A percentile compares a stretch with the other conserved stretches of the same genome.
Conservation (phyloP, 441 rosid genomes). For the Iberis amara region DNA sequence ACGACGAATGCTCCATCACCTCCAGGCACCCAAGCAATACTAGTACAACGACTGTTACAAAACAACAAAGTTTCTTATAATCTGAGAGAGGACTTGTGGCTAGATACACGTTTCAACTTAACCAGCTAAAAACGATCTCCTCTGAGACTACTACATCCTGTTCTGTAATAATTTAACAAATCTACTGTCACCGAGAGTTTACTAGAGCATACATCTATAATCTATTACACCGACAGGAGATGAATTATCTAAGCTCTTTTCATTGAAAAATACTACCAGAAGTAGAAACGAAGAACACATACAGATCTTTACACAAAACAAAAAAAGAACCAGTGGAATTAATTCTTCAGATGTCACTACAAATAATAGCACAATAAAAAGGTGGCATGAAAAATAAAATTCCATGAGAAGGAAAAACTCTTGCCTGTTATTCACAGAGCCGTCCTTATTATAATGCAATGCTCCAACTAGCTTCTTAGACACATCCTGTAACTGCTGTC, state of each 20-base stretch:
- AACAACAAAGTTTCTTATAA: constrained; percentile 18
- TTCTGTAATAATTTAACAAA: not conserved
- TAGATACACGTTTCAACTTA: not conserved
- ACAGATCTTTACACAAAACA: not conserved
- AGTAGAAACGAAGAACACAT: not conserved
- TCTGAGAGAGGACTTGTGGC: not conserved
- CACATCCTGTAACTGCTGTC: constrained; percentile 92
- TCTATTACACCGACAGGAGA: constrained; percentile 1
- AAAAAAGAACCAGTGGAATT: not conserved
- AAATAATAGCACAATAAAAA: not conserved
- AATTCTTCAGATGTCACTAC: not conserved
- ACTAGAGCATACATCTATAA: constrained; percentile 7
- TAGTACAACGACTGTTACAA: constrained; percentile 73
- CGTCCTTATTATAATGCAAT: constrained; percentile 89
- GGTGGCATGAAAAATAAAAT: not conserved
- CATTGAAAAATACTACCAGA: constrained; percentile 9
- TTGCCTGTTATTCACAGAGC: constrained; percentile 88
- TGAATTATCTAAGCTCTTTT: not conserved
- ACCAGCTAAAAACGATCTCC: not conserved
- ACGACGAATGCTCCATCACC: constrained; percentile 88
- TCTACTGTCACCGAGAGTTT: not conserved
- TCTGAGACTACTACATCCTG: not conserved
- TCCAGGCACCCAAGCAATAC: constrained; percentile 92
- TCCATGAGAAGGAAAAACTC: constrained; percentile 6
- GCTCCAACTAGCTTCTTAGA: constrained; percentile 90